These are phyloP conservation scores for Plicaturopsis crispa DNA, from an alignment of 768 basidiomycete species.

Conservation along the genomic window DNA sequence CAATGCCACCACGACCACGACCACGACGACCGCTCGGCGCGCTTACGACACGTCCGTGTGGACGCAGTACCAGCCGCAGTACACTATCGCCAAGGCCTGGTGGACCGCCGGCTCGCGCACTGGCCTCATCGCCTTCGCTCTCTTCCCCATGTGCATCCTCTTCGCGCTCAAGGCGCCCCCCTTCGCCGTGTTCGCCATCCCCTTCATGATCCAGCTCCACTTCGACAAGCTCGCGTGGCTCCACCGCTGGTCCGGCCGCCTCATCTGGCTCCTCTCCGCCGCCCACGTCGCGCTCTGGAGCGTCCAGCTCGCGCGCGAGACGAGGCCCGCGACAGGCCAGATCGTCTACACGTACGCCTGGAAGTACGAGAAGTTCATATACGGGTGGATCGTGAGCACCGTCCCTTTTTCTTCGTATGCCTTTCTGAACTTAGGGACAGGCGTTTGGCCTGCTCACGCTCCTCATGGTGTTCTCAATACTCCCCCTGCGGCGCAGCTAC, in stretches of 20 bases:
- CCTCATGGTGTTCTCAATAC: slow-evolving; percentile 42
- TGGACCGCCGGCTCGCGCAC: slow-evolving; percentile 67
- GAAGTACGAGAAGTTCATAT: slow-evolving; percentile 54
- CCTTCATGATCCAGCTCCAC: slow-evolving; percentile 53
- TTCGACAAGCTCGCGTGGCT: slow-evolving; percentile 71
- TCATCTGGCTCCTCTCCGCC: slow-evolving; percentile 57
- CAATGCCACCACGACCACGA: too few relatives aligned
- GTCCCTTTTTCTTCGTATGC: slow-evolving; percentile 5
- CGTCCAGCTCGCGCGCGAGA: slow-evolving; percentile 52
- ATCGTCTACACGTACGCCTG: slow-evolving; percentile 44
- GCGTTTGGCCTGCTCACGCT: slow-evolving; percentile 49
- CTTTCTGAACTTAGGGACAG: slow-evolving; percentile 21
- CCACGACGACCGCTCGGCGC: slow-evolving; percentile 10
- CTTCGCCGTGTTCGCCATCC: slow-evolving; percentile 62
- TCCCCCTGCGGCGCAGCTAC: slow-evolving; percentile 39
- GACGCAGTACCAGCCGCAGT: slow-evolving; percentile 36
- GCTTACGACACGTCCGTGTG: slow-evolving; percentile 22
- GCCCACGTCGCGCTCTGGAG: slow-evolving; percentile 65
- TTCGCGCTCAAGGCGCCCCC: slow-evolving; percentile 67
- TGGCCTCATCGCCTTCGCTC: slow-evolving; percentile 65
- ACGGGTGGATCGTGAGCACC: slow-evolving; percentile 45
- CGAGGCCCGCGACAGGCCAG: slow-evolving; percentile 30
- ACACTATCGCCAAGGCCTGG: slow-evolving; percentile 58
- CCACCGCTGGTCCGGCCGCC: slow-evolving; percentile 64
- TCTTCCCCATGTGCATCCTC: slow-evolving; percentile 63